Conservation (phyloP, 306 rosid genomes). For the Quercus wislizeni region DNA sequence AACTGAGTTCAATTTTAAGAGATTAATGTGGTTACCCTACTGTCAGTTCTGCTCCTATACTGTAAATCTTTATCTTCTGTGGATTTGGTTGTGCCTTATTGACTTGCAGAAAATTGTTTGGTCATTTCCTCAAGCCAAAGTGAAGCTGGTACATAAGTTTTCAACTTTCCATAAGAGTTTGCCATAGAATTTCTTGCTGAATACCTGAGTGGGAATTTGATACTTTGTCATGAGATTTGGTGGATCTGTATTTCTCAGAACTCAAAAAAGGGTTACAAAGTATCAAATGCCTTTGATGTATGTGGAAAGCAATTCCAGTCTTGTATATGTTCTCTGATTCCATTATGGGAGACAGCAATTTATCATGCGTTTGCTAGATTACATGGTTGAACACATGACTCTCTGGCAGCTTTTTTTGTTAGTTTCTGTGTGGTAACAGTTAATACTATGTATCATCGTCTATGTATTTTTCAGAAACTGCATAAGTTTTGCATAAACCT, state of each 20-base stretch:
- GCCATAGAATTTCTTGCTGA: neutral
- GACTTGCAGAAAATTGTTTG: neutral
- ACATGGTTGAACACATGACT: neutral
- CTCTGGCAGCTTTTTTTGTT: slow-evolving; percentile 2
- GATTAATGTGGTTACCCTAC: neutral
- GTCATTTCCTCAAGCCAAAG: neutral
- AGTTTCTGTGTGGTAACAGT: neutral
- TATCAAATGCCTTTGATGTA: neutral
- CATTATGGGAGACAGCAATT: neutral
- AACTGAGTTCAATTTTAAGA: neutral
- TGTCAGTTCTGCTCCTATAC: neutral
- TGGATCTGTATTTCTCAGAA: neutral
- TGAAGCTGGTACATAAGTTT: neutral
- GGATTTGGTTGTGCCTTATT: neutral
- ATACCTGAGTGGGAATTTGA: neutral
- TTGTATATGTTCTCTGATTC: neutral
- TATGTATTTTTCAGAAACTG: neutral
- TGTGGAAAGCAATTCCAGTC: neutral
- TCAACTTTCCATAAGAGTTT: neutral
- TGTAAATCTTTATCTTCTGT: neutral
- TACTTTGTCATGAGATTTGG: neutral
- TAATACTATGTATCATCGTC: neutral
- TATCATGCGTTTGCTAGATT: neutral
- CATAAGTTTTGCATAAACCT: slow-evolving; percentile 2
- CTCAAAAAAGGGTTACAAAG: neutral